Conservation (phyloP, 2,329 filamentous ascomycete genomes). For the Aspergillus sp. region DNA sequence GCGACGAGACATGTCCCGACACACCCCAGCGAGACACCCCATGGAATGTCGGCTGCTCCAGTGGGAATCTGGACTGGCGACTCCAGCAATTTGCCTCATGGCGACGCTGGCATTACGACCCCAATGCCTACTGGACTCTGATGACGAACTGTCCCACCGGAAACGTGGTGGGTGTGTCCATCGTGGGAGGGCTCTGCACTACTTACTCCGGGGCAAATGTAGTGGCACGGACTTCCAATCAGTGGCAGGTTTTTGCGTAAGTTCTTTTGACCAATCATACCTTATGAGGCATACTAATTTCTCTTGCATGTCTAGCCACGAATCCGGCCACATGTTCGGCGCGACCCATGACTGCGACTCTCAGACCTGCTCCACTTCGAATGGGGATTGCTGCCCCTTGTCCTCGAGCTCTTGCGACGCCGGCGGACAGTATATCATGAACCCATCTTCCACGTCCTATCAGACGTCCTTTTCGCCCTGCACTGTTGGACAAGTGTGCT, state of each 20-base stretch:
- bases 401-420: conserved; percentile 68
- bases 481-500: conserved; percentile 85
- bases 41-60: conserved; percentile 25
- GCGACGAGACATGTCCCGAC: conserved; percentile 69
- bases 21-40: conserved; percentile 46
- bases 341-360: conserved; percentile 58
- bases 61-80: conserved; percentile 22
- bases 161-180: conserved; percentile 83
- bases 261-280: not conserved
- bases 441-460: conserved; percentile 56
- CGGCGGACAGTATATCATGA: conserved; percentile 64
- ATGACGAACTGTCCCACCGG: conserved; percentile 77
- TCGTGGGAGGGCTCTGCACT: conserved; percentile 72
- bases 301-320: conserved; percentile 55
- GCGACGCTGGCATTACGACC: conserved; percentile 71
- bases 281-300: fast-evolving
- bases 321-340: conserved; percentile 89
- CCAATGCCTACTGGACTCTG: conserved; percentile 88
- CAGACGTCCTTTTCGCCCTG: conserved; percentile 81
- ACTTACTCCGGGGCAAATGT: conserved; percentile 64
- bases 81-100: conserved; percentile 76
- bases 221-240: conserved; percentile 75
- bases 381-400: conserved; percentile 74
- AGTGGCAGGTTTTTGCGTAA: conserved; percentile 88
- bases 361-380: conserved; percentile 57